Conservation (phyloP, 441 rosid genomes). For the Gossypium laxum region DNA sequence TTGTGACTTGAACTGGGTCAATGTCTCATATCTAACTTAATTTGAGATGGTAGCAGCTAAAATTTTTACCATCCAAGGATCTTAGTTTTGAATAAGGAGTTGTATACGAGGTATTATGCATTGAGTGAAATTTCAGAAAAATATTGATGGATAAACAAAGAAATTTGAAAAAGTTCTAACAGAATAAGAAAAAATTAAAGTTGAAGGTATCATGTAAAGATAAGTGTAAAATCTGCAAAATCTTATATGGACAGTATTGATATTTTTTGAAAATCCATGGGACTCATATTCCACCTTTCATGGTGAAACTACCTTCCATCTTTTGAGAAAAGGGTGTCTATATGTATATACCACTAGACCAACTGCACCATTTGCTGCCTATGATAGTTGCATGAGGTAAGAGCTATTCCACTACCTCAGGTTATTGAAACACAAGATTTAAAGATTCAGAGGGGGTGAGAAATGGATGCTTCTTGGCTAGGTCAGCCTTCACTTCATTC, state of each 20-base stretch:
- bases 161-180: neutral
- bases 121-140: neutral
- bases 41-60: neutral
- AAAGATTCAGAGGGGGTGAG: neutral
- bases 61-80: neutral
- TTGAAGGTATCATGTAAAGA: neutral
- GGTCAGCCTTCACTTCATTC: neutral
- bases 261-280: neutral
- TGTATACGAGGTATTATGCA: neutral
- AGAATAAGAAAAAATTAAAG: neutral
- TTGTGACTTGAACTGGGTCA: neutral
- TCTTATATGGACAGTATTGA: neutral
- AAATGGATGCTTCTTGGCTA: neutral
- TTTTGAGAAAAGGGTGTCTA: neutral
- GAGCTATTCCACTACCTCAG: neutral
- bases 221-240: neutral
- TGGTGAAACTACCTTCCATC: neutral
- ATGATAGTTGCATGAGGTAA: neutral
- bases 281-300: neutral
- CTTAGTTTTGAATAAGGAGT: neutral
- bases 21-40: neutral
- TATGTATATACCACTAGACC: neutral
- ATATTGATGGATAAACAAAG: neutral
- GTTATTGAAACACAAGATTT: neutral
- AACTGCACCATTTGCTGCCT: neutral